These are phyloP conservation scores for Tulasnella calospora DNA, from an alignment of 768 basidiomycete species.

Conservation along the genomic window DNA sequence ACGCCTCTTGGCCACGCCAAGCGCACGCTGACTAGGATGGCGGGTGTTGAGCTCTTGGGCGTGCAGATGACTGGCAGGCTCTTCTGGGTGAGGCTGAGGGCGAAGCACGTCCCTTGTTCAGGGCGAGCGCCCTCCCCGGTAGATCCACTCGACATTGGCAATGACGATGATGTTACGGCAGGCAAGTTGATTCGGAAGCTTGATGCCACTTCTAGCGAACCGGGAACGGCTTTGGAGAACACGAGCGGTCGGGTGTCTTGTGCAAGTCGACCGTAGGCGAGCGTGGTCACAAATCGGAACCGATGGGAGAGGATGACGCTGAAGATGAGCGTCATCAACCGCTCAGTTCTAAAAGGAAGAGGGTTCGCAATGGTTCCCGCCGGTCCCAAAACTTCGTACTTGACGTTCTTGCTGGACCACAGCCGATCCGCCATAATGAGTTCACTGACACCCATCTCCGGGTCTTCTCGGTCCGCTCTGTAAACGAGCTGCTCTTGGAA, in stretches of 20 bases:
- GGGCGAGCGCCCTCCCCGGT: background rate
- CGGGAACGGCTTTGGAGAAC: conserved; percentile 3
- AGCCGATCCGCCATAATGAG: conserved; percentile 22
- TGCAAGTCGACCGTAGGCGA: conserved; percentile 27
- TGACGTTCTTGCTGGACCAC: conserved; percentile 18
- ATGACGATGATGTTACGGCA: background rate
- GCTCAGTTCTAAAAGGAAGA: conserved; percentile 20
- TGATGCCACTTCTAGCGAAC: background rate
- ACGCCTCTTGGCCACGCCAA: too few species aligned
- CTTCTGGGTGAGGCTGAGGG: conserved; percentile 10
- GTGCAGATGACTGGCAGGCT: conserved; percentile 21
- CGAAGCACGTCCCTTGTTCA: conserved; percentile 7
- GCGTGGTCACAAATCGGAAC: background rate
- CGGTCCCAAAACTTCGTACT: background rate
- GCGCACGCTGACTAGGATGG: too few species aligned
- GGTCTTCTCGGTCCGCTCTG: conserved; percentile 20
- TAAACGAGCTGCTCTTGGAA: conserved; percentile 11
- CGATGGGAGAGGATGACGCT: conserved; percentile 24
- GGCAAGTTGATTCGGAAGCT: background rate
- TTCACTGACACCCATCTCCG: conserved; percentile 24
- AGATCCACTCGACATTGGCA: background rate
- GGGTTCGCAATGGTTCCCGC: background rate
- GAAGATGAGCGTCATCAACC: conserved; percentile 23
- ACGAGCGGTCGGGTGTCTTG: conserved; percentile 20
- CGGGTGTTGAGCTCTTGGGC: conserved; percentile 24